A percentile compares a stretch with the other conserved stretches of the same genome.
These are phyloP conservation scores for Chaetomiaceae sp. DNA, from an alignment of 2,329 filamentous ascomycete genomes.

Conservation along the genomic window DNA sequence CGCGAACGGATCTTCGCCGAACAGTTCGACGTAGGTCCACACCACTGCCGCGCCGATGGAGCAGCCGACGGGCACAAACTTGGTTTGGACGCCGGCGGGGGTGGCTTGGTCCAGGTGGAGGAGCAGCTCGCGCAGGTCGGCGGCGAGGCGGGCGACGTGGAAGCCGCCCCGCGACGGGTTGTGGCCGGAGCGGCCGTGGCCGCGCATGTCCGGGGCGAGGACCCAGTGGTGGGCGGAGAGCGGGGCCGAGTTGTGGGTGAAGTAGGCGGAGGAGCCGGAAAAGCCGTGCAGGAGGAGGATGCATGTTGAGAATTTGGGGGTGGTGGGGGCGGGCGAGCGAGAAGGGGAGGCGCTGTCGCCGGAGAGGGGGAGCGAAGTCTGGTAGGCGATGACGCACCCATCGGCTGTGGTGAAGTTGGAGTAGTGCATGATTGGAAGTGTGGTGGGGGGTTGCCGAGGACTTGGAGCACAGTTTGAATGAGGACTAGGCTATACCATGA, in stretches of 20 bases:
- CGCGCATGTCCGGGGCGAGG: conserved; percentile 38
- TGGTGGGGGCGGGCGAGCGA: background rate
- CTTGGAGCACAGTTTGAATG: no score
- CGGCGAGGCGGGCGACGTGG: conserved; percentile 39
- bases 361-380: conserved; percentile 32
- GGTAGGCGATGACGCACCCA: conserved; percentile 34
- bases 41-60: conserved; percentile 40
- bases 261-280: conserved; percentile 39
- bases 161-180: conserved; percentile 31
- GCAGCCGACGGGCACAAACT: conserved; percentile 36
- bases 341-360: no score
- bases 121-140: conserved; percentile 34
- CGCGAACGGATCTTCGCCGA: conserved; percentile 31
- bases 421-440: conserved; percentile 14
- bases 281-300: conserved; percentile 40
- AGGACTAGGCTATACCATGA: no score
- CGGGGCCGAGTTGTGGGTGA: conserved; percentile 32
- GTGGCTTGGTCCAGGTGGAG: conserved; percentile 23
- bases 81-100: background rate
- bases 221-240: conserved; percentile 34
- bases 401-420: conserved; percentile 31
- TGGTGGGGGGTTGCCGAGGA: no score
- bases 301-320: conserved; percentile 18
- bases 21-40: conserved; percentile 40
- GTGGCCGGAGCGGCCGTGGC: conserved; percentile 35